phyloP scores from a whole-genome alignment of 371 early-diverging fungal species.

The Mortierella sp. region DNA sequence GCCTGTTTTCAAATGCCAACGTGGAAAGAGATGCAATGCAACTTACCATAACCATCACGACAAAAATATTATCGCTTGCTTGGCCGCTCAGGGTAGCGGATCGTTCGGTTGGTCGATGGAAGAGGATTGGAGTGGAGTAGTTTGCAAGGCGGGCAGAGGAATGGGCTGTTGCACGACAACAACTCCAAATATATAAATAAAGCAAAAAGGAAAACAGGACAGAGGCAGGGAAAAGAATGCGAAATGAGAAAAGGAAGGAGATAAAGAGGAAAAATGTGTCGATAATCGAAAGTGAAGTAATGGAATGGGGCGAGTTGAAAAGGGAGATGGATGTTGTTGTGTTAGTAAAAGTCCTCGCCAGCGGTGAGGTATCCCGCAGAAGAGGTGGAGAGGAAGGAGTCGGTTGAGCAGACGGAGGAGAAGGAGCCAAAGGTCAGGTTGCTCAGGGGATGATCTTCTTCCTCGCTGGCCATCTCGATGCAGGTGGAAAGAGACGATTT shows the following conservation, averaged over 20 bases:
- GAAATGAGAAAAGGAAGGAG: neutral
- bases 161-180: neutral
- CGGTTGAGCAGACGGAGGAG: conserved; percentile 45
- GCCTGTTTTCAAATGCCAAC: neutral
- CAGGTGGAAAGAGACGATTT: conserved; percentile 34
- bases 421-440: conserved; percentile 44
- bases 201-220: conserved; percentile 1
- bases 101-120: neutral
- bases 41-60: conserved; percentile 1
- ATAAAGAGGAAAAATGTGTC: neutral
- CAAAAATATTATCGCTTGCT: neutral
- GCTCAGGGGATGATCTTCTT: conserved; percentile 51
- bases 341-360: conserved; percentile 22
- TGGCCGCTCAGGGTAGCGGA: neutral
- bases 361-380: conserved; percentile 43
- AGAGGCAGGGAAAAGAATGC: neutral
- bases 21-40: neutral
- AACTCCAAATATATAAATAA: neutral
- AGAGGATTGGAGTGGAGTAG: neutral
- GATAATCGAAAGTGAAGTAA: conserved; percentile 8
- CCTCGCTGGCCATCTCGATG: conserved; percentile 26
- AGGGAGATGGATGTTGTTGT: neutral
- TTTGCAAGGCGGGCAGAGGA: neutral
- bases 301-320: neutral
- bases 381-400: conserved; percentile 28